phyloP scores from a whole-genome alignment of 108 stramenopile genomes.

The Aureococcus anophagefferens region DNA sequence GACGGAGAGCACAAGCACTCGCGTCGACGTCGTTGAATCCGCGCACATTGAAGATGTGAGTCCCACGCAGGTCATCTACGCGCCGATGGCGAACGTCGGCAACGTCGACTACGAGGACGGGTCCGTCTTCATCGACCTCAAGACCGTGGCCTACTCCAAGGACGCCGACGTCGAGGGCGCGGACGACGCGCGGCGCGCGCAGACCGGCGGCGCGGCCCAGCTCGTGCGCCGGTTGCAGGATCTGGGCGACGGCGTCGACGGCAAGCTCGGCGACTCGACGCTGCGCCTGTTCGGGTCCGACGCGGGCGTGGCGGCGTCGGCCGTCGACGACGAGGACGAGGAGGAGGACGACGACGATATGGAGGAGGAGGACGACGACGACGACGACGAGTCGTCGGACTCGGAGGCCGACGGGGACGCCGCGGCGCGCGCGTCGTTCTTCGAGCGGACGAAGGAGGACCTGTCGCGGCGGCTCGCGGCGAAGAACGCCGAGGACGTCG shows the following conservation, averaged over 20 bases:
- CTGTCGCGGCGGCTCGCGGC: not conserved
- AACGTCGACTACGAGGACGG: slow-evolving; percentile 83
- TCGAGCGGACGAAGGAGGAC: not conserved
- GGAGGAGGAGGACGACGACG: slow-evolving; percentile 28
- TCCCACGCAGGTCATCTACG: slow-evolving; percentile 78
- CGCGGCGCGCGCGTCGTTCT: not conserved
- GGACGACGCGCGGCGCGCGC: slow-evolving; percentile 29
- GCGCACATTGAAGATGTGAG: too few relatives aligned
- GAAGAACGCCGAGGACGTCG: slow-evolving; percentile 4
- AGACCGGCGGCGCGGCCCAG: slow-evolving; percentile 48
- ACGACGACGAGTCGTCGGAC: slow-evolving; percentile 14
- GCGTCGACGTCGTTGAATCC: too few relatives aligned
- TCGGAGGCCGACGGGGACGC: slow-evolving; percentile 24
- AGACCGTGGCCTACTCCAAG: slow-evolving; percentile 63
- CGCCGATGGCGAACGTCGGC: slow-evolving; percentile 87
- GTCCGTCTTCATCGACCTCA: slow-evolving; percentile 94
- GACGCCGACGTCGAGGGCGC: slow-evolving; percentile 37
- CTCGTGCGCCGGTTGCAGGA: slow-evolving; percentile 78
- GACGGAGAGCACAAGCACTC: too few relatives aligned
- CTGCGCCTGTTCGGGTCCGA: slow-evolving; percentile 70
- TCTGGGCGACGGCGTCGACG: slow-evolving; percentile 68
- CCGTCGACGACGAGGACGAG: slow-evolving; percentile 26
- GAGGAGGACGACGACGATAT: slow-evolving; percentile 30
- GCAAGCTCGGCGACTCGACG: slow-evolving; percentile 64
- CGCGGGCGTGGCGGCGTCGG: slow-evolving; percentile 46